Base-by-base conservation (phyloP, 768 basidiomycete species). In the Dendrothele bispora region DNA sequence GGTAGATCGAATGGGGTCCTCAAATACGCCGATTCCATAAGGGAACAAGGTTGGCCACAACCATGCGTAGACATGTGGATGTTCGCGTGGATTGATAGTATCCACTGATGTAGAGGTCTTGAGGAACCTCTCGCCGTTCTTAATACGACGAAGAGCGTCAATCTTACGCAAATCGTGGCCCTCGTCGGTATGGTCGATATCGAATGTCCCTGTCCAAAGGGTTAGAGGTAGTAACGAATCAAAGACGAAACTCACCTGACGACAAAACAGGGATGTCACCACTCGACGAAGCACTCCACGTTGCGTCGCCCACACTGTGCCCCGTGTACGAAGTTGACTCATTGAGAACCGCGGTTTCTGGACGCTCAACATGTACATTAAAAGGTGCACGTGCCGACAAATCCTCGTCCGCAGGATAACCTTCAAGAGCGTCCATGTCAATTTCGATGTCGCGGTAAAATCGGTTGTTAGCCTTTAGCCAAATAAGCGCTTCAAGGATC, bases 1-100 rank as follows among this genome's bases (percentile, higher is more conserved):
- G 25, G 39, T 5, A 26, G 39, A 28, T 14, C 39, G 49, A 1
- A 43, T 18, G 15, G 49, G 49, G 15, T 53, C 48, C 2, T 50
- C 49, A 20, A 50, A 48, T 42, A 49, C n/a, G n/a, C n/a, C n/a
- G n/a, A n/a, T n/a, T n/a, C n/a, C n/a, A n/a, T n/a, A n/a, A n/a
- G n/a, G n/a, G 37, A 35, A 53, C 36, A 30, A 48, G 17, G 37
- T 55, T 34, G 57, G 57, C 49, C 51, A 58, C 24, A 58, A 24
- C 21, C 24, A 20, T 7, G 40, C 51, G 26, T 48, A 58, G 15
- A 56, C 20, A 17, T 22, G 21, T 20, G 57, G 57, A 36, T 56
- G 54, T 10, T 54, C 14, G 0, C 42, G 49, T 0, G 46, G 24
- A 4, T 43, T n/a, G 10, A 51, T 7, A 4, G 52, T 43, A 7